Evolutionary conservation across 2,329 filamentous ascomycete species (phyloP).

Genomic region (Neophaeococcomyces mojaviensis): DNA sequence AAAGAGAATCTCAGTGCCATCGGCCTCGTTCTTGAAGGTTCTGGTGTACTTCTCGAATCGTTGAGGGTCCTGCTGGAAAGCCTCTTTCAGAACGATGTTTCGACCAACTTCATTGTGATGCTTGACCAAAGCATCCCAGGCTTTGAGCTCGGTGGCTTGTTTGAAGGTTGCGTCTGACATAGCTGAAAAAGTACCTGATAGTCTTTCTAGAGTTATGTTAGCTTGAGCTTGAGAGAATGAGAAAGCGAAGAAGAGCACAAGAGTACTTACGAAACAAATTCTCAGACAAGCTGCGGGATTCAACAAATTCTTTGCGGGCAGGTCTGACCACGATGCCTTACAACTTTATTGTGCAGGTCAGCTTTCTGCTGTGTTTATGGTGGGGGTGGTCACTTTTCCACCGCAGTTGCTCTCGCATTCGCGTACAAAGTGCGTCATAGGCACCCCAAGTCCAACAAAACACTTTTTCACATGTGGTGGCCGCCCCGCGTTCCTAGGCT

Average conservation of each 20-base stretch:
- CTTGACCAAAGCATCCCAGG: conserved; percentile 84
- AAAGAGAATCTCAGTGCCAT: conserved; percentile 82
- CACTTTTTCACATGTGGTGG: neutral
- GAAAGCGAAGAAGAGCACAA: too few relatives aligned
- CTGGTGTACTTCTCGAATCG: conserved; percentile 87
- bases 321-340: too few relatives aligned
- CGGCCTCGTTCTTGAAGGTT: conserved; percentile 70
- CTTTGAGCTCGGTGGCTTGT: conserved; percentile 75
- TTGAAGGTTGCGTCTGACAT: conserved; percentile 46
- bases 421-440: too few relatives aligned
- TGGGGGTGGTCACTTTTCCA: too few relatives aligned
- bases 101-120: conserved; percentile 83
- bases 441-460: too few relatives aligned
- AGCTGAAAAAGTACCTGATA: neutral
- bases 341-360: too few relatives aligned
- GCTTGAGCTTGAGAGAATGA: neutral
- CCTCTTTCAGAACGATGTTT: conserved; percentile 85
- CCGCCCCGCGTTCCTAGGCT: neutral
- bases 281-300: too few relatives aligned
- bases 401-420: too few relatives aligned
- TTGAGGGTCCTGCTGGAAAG: conserved; percentile 78
- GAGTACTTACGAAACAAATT: too few relatives aligned
- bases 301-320: too few relatives aligned
- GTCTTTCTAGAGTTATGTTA: neutral
- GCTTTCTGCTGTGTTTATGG: too few relatives aligned